These are phyloP conservation scores for Rutidosis leptorrhynchoides DNA, from an alignment of 129 eudicot genomes.

Conservation along the genomic window DNA sequence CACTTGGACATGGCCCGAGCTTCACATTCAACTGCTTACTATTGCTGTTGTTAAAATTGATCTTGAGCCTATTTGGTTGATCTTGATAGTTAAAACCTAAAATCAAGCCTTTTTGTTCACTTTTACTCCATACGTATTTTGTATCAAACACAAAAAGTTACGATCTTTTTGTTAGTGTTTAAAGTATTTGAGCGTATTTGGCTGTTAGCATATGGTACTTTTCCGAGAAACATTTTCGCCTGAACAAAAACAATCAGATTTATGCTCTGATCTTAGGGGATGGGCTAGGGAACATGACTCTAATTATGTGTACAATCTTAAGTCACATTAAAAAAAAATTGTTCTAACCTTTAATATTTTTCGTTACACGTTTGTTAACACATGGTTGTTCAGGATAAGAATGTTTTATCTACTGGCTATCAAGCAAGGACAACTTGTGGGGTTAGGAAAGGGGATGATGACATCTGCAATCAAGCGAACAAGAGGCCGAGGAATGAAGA, in stretches of 20 bases:
- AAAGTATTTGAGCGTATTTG: not conserved
- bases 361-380: not conserved
- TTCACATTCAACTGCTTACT: not conserved
- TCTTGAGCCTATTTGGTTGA: not conserved
- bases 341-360: not conserved
- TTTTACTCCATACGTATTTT: no score
- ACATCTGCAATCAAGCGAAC: constrained; percentile 34
- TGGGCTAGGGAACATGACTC: not conserved
- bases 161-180: not conserved
- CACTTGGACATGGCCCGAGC: not conserved
- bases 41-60: not conserved
- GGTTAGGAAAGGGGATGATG: constrained; percentile 27
- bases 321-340: no score
- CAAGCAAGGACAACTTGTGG: constrained; percentile 24
- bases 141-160: not conserved
- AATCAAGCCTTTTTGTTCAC: not conserved
- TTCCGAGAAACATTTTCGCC: not conserved
- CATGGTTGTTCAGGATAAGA: constrained; percentile 34
- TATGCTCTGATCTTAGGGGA: not conserved
- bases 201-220: not conserved
- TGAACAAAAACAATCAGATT: not conserved
- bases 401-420: constrained; percentile 28
- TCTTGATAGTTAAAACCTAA: not conserved
- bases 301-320: no score
- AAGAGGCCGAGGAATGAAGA: constrained; percentile 38